These are phyloP conservation scores for Magnolia kwangsiensis DNA, from an alignment of 164 flowering plant genomes.

Conservation along the genomic window DNA sequence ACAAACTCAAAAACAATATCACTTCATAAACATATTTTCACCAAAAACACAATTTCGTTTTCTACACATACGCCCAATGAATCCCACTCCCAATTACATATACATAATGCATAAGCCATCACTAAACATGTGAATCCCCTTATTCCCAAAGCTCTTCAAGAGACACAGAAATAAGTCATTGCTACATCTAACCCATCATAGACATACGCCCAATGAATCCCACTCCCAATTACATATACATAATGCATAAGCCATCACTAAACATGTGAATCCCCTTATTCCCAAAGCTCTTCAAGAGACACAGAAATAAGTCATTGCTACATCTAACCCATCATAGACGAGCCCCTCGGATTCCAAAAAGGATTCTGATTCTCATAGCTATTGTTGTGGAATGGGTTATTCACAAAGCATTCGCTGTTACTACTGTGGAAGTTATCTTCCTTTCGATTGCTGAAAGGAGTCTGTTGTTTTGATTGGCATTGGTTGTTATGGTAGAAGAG, in stretches of 20 bases:
- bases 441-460: background rate
- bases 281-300: background rate
- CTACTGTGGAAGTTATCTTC: slow-evolving; percentile 1
- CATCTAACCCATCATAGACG: slow-evolving; percentile 4
- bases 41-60: background rate
- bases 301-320: background rate
- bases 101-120: background rate
- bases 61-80: background rate
- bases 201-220: background rate
- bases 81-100: background rate
- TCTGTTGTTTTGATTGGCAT: slow-evolving; percentile 6
- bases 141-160: background rate
- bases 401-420: slow-evolving; percentile 1
- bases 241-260: background rate
- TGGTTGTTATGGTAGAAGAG: slow-evolving; percentile 27
- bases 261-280: background rate
- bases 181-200: background rate
- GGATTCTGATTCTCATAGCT: slow-evolving; percentile 37
- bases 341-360: slow-evolving; percentile 34
- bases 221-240: background rate
- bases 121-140: background rate
- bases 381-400: slow-evolving; percentile 27
- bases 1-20: background rate
- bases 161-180: background rate
- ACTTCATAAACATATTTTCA: background rate